phyloP scores from a whole-genome alignment of 2,329 filamentous ascomycete genomes.

The Pestalotiopsis fici region DNA sequence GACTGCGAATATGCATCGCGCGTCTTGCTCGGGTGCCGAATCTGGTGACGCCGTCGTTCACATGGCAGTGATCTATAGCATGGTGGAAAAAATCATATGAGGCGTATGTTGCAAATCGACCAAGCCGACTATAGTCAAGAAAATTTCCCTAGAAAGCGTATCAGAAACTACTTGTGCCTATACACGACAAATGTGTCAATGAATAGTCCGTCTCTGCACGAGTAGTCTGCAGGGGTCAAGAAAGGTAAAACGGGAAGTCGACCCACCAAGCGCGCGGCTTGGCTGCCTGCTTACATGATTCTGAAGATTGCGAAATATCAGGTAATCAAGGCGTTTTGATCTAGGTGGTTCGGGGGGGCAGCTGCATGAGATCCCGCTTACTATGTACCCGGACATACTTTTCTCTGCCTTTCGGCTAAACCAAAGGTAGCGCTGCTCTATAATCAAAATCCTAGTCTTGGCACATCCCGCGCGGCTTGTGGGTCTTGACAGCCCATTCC shows the following conservation, averaged over 20 bases:
- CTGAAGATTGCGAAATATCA: background rate
- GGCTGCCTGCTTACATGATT: background rate
- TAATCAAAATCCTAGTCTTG: background rate
- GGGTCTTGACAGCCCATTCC: conserved; percentile 6
- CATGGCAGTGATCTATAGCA: background rate
- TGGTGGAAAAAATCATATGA: background rate
- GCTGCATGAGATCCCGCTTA: background rate
- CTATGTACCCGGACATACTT: too few species aligned
- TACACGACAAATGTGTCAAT: too few species aligned
- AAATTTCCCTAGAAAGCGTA: too few species aligned
- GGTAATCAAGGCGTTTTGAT: background rate
- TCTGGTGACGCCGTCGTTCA: background rate
- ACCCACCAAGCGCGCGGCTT: background rate
- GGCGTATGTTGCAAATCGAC: too few species aligned
- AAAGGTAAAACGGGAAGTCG: background rate
- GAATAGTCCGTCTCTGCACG: too few species aligned
- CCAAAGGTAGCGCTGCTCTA: too few species aligned
- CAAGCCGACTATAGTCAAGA: too few species aligned
- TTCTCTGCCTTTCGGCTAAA: background rate
- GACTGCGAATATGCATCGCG: background rate
- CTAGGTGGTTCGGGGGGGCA: background rate
- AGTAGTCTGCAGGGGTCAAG: background rate
- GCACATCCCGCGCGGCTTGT: conserved; percentile 21
- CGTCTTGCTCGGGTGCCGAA: background rate
- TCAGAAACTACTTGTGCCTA: too few species aligned